These are phyloP conservation scores for Fusarium brevicatenulatum DNA, from an alignment of 2,329 filamentous ascomycete genomes.

Conservation along the genomic window DNA sequence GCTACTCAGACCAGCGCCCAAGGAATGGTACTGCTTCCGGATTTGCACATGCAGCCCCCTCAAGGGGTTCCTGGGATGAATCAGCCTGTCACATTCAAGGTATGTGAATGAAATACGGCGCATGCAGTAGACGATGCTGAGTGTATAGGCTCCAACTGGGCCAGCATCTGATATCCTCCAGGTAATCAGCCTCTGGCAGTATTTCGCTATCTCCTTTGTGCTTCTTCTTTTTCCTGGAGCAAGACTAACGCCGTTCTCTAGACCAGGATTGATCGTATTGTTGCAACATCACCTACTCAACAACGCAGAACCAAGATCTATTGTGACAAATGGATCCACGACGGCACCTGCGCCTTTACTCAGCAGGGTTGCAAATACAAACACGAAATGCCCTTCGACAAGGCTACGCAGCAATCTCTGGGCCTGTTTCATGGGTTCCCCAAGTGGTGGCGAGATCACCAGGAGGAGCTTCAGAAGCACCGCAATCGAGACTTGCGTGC, in stretches of 20 bases:
- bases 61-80: slow-evolving; percentile 53
- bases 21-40: slow-evolving; percentile 61
- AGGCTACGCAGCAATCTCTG: slow-evolving; percentile 71
- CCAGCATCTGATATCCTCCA: slow-evolving; percentile 47
- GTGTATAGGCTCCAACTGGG: slow-evolving; percentile 38
- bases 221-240: background rate
- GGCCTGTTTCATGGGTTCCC: slow-evolving; percentile 76
- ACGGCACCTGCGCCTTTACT: slow-evolving; percentile 84
- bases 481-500: slow-evolving; percentile 4
- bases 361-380: slow-evolving; percentile 90
- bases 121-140: slow-evolving; percentile 42
- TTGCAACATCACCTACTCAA: slow-evolving; percentile 48
- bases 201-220: background rate
- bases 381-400: slow-evolving; percentile 85
- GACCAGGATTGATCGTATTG: slow-evolving; percentile 50
- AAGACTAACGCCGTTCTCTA: slow-evolving; percentile 25
- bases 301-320: slow-evolving; percentile 72
- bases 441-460: slow-evolving; percentile 67
- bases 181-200: slow-evolving; percentile 40
- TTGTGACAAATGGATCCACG: slow-evolving; percentile 90
- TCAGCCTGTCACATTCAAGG: slow-evolving; percentile 52
- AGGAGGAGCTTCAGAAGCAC: slow-evolving; percentile 55
- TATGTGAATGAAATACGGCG: slow-evolving; percentile 45
- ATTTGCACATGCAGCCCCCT: slow-evolving; percentile 51
- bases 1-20: slow-evolving; percentile 50